Conservation (phyloP, 805 yeast species). For the Candida railenensis region DNA sequence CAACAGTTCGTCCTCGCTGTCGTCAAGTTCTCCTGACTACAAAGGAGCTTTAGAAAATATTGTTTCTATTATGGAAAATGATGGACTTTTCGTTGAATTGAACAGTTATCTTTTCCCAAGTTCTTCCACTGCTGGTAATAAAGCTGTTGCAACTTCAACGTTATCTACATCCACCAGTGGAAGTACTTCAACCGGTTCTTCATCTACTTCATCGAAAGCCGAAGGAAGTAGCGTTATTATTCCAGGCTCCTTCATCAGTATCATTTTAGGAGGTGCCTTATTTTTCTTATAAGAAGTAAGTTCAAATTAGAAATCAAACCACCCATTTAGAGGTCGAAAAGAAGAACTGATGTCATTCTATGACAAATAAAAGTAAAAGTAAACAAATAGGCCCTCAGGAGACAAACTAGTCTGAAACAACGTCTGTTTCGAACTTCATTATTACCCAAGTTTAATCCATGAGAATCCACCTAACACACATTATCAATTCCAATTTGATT, state of each 20-base stretch:
- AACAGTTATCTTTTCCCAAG: conserved; percentile 31
- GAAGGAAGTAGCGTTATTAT: background rate
- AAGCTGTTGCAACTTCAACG: background rate
- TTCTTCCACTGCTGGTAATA: conserved; percentile 8
- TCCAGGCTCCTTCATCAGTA: conserved; percentile 3
- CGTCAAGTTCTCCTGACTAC: conserved; percentile 23
- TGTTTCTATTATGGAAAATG: conserved; percentile 29
- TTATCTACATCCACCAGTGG: background rate
- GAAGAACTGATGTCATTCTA: background rate
- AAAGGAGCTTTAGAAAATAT: conserved; percentile 29
- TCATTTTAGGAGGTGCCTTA: background rate
- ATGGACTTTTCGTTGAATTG: conserved; percentile 38
- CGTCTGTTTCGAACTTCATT: too few relatives aligned
- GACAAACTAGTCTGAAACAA: too few relatives aligned
- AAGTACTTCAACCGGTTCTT: conserved; percentile 10
- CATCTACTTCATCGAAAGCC: background rate
- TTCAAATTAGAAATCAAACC: background rate
- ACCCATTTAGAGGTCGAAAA: background rate
- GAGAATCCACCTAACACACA: background rate
- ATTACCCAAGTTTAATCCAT: too few relatives aligned
- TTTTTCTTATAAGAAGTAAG: background rate
- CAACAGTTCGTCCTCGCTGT: conserved; percentile 11
- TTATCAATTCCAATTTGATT: background rate
- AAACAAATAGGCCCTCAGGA: background rate
- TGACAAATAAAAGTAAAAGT: too few relatives aligned